These are phyloP conservation scores for Oenanthe sinensis DNA, from an alignment of 129 eudicot genomes.

Conservation along the genomic window DNA sequence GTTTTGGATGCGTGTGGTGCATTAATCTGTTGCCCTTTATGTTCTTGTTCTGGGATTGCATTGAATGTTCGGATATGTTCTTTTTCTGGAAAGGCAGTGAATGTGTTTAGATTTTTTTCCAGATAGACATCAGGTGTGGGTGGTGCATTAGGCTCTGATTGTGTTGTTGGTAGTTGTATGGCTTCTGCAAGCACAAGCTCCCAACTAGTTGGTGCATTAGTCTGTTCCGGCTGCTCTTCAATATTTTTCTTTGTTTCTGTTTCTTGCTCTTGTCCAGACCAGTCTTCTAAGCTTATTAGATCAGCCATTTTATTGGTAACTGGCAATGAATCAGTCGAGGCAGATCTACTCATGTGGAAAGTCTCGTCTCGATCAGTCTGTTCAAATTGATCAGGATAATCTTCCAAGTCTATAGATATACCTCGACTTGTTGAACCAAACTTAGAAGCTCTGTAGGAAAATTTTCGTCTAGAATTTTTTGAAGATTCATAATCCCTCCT, in stretches of 20 bases:
- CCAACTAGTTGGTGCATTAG: slow-evolving; percentile 19
- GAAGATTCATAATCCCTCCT: slow-evolving; percentile 21
- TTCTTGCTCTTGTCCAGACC: slow-evolving; percentile 17
- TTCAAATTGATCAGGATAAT: slow-evolving; percentile 28
- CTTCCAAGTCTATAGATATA: slow-evolving; percentile 43
- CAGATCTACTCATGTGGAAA: slow-evolving; percentile 24
- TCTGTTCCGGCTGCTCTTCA: neutral
- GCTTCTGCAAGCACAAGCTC: slow-evolving; percentile 30
- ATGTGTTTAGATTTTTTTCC: neutral
- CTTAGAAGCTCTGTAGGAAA: slow-evolving; percentile 24
- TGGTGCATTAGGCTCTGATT: slow-evolving; percentile 1
- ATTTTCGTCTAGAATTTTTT: neutral
- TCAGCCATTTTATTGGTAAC: slow-evolving; percentile 22
- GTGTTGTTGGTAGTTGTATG: slow-evolving; percentile 6
- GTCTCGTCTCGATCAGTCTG: slow-evolving; percentile 13
- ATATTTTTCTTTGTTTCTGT: neutral
- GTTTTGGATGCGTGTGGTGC: neutral
- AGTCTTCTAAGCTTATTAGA: slow-evolving; percentile 38
- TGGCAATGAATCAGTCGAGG: slow-evolving; percentile 39
- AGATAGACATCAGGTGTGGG: neutral
- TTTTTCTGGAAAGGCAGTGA: neutral
- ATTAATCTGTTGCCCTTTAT: neutral
- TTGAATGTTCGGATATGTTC: neutral
- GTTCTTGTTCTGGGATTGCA: neutral
- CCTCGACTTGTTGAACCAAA: slow-evolving; percentile 19